phyloP scores from a whole-genome alignment of 352 stramenopile genomes.

The Pythium monospermum region DNA sequence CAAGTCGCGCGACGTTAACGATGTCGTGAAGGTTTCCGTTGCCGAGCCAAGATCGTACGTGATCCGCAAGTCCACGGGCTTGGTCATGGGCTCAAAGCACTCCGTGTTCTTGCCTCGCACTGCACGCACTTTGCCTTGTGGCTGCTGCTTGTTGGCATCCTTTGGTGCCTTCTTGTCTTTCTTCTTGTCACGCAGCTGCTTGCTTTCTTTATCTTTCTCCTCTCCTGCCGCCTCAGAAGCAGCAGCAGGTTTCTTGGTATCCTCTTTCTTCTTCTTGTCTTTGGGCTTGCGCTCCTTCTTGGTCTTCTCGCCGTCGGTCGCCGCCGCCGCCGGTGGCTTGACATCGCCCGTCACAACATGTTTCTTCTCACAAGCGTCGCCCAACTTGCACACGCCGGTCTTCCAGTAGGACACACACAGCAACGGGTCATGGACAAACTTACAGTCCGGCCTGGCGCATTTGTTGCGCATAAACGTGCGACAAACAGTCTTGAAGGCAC shows the following conservation, averaged over 20 bases:
- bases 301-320: conserved; percentile 24
- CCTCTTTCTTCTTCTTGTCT: conserved; percentile 11
- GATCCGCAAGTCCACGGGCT: conserved; percentile 64
- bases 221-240: background rate
- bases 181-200: conserved; percentile 7
- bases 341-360: conserved; percentile 41
- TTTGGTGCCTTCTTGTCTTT: conserved; percentile 1
- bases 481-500: conserved; percentile 59
- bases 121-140: conserved; percentile 20
- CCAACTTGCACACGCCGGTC: conserved; percentile 46
- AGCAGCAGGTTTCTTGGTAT: background rate
- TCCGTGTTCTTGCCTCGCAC: conserved; percentile 76
- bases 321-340: too few relatives aligned
- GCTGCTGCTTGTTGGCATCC: background rate
- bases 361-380: conserved; percentile 46
- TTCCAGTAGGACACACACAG: conserved; percentile 47
- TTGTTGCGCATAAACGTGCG: conserved; percentile 41
- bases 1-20: conserved; percentile 54
- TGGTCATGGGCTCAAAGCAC: conserved; percentile 61
- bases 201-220: conserved; percentile 9
- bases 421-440: conserved; percentile 46
- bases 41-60: conserved; percentile 59
- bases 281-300: conserved; percentile 11
- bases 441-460: conserved; percentile 30
- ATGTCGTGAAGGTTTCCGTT: conserved; percentile 52